Base-by-base conservation (phyloP, 768 basidiomycete species). In the Sporobolomyces pararoseus region DNA sequence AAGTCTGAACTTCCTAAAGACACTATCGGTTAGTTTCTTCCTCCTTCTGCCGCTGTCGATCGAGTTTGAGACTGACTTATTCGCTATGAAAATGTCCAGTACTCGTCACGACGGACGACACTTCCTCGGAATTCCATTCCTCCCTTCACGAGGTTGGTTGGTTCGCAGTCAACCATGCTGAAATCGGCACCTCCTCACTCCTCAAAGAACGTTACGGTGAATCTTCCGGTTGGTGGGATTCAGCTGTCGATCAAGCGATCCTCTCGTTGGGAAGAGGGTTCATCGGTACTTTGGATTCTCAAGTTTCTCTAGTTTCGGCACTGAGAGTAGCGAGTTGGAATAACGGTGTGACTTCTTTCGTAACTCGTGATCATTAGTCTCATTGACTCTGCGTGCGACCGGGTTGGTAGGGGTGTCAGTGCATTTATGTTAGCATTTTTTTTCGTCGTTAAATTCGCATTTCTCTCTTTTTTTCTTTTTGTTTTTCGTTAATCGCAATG, bases 81-180 rank as follows among this genome's bases (percentile, higher is more conserved):
- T 25, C 35, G 59, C 25, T 17, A 1, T 1, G n/a, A n/a, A n/a
- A n/a, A n/a, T n/a, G n/a, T n/a, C n/a, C 50, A 59, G 58, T 66
- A 13, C 65, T 66, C 21, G 65, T 50, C 27, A 66, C 65, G 29
- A 66, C 65, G 14, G 65, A 66, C 58, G 65, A 66, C 3, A 66
- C 57, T 23, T 66, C 65, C n/a, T 3, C 50, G 21, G 34, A 52
- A 5, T 66, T 66, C 50, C 65, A 32, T 39, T 29, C 53, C 21
- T 46, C 39, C 2, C 2, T 66, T 23, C 7, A 16, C 3, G 27
- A n/a, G 5, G 50, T 66, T 29, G 65, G 65, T 0, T 66, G 65
- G 65, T 53, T 12, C 50, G 51, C n/a, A 23, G 29, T 61, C 58
- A 32, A 61, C 51, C 58, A 67, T 32, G 35, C 3, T 29, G 9